Evolutionary conservation across 2,329 filamentous ascomycete genomes (phyloP).

Genomic region (Aspergillus sp.): DNA sequence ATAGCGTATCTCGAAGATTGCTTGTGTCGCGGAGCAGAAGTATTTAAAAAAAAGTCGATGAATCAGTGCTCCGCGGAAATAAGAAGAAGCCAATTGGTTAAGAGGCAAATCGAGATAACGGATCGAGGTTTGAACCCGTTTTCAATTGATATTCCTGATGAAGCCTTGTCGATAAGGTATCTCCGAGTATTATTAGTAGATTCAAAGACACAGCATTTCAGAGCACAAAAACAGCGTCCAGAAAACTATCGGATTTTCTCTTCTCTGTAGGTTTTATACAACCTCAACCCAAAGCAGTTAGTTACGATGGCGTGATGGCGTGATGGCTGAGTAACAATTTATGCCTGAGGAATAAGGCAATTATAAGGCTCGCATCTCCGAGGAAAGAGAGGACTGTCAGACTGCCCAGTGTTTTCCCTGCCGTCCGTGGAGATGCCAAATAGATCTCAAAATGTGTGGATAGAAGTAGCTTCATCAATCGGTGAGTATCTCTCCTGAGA

Average conservation of each 20-base stretch:
- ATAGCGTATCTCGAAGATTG: neutral
- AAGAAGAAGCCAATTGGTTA: slow-evolving; percentile 19
- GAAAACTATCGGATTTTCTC: neutral
- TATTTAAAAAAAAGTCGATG: slow-evolving; percentile 15
- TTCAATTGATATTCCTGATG: slow-evolving; percentile 12
- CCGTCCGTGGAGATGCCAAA: neutral
- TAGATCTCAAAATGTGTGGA: neutral
- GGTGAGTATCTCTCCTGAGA: neutral
- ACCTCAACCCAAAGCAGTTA: slow-evolving; percentile 34
- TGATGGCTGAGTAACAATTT: slow-evolving; percentile 27
- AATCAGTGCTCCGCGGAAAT: slow-evolving; percentile 28
- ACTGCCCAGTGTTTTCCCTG: neutral
- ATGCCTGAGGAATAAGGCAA: slow-evolving; percentile 9
- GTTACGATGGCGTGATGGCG: slow-evolving; percentile 34
- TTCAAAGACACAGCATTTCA: slow-evolving; percentile 6
- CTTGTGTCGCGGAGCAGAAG: slow-evolving; percentile 1
- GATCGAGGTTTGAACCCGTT: slow-evolving; percentile 6
- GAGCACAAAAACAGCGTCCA: neutral
- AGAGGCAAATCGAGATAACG: slow-evolving; percentile 26
- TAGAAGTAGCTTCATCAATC: neutral
- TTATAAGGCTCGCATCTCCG: neutral
- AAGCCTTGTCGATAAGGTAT: slow-evolving; percentile 24
- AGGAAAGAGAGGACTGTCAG: neutral
- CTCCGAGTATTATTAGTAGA: slow-evolving; percentile 20
- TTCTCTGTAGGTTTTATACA: slow-evolving; percentile 28